Conservation (phyloP, 371 early-diverging fungal species). For the Mucor lusitanicus region DNA sequence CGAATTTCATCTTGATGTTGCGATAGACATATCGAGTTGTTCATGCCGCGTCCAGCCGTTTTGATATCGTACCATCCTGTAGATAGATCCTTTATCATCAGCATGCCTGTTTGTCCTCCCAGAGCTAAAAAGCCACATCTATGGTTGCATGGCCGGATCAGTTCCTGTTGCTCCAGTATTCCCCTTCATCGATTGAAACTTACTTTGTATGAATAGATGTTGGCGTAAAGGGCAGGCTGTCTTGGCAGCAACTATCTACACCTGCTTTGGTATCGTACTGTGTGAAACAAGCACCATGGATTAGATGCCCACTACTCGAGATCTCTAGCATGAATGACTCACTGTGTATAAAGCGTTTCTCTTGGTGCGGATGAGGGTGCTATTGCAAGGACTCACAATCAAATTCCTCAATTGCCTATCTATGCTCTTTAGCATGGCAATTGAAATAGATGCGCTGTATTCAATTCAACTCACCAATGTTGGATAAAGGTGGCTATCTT, state of each 20-base stretch:
- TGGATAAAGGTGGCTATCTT: constrained; percentile 8
- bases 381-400: constrained; percentile 52
- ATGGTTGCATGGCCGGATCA: neutral
- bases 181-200: too few relatives aligned
- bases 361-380: constrained; percentile 3
- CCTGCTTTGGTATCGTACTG: constrained; percentile 7
- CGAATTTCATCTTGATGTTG: neutral
- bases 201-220: constrained; percentile 67
- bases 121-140: constrained; percentile 73
- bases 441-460: neutral
- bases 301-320: neutral
- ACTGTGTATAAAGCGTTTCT: constrained; percentile 7
- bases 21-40: constrained; percentile 78
- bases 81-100: constrained; percentile 69
- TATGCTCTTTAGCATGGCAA: neutral
- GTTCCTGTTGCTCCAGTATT: neutral
- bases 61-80: constrained; percentile 63
- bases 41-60: constrained; percentile 59
- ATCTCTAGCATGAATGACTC: neutral
- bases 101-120: constrained; percentile 82
- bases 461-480: constrained; percentile 7
- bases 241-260: constrained; percentile 7
- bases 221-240: constrained; percentile 72
- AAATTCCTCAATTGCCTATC: constrained; percentile 87
- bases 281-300: neutral